Percentiles rank a stretch among this genome's conserved stretches.
These are phyloP conservation scores for Crithidia sp. DNA, from an alignment of 208 protist genomes.

Conservation along the genomic window DNA sequence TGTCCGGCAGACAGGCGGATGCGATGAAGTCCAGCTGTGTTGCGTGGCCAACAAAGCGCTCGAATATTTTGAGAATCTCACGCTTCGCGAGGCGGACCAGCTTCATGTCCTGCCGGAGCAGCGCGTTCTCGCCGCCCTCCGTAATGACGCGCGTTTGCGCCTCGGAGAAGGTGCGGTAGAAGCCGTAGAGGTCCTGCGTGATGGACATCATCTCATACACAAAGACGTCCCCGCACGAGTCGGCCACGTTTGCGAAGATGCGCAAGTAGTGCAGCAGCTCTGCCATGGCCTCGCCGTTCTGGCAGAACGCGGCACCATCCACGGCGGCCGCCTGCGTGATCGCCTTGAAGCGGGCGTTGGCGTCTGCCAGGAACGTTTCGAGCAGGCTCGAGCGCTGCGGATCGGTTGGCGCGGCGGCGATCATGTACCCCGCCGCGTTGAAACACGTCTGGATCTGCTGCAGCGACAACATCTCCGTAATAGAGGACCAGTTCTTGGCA, in stretches of 20 bases:
- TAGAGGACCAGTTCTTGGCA: slow-evolving; percentile 78
- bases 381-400: slow-evolving; percentile 59
- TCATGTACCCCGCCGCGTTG: slow-evolving; percentile 96
- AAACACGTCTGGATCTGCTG: slow-evolving; percentile 97
- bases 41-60: slow-evolving; percentile 93
- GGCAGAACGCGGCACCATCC: slow-evolving; percentile 59
- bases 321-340: slow-evolving; percentile 62
- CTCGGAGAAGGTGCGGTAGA: slow-evolving; percentile 94
- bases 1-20: slow-evolving; percentile 91
- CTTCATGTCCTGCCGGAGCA: slow-evolving; percentile 48
- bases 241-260: slow-evolving; percentile 93
- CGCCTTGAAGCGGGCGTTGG: slow-evolving; percentile 85
- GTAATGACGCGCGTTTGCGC: slow-evolving; percentile 37
- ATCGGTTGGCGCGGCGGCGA: slow-evolving; percentile 61
- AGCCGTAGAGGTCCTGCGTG: slow-evolving; percentile 95
- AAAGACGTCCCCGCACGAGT: slow-evolving; percentile 90
- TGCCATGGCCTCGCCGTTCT: slow-evolving; percentile 59
- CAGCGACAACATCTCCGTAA: slow-evolving; percentile 93
- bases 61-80: slow-evolving; percentile 95
- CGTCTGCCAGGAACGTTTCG: slow-evolving; percentile 86
- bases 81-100: slow-evolving; percentile 95
- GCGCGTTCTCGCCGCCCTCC: slow-evolving; percentile 34
- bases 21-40: slow-evolving; percentile 90
- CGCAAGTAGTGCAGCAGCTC: slow-evolving; percentile 94
- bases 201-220: slow-evolving; percentile 93